Base-by-base conservation (phyloP, 805 yeast genomes). In the Kuraishia ogatae region DNA sequence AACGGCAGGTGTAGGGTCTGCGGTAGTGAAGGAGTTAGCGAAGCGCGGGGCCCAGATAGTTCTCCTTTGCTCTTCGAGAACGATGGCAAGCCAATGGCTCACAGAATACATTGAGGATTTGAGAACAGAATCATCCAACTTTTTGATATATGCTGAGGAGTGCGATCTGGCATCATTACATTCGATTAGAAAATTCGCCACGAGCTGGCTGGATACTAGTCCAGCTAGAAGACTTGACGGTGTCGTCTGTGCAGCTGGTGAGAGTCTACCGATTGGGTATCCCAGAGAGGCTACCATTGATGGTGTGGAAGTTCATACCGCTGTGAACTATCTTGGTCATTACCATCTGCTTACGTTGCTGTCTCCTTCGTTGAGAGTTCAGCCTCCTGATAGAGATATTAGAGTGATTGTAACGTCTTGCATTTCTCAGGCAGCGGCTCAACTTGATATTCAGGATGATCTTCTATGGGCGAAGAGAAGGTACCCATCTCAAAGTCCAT, bases 351-450 rank as follows among this genome's bases (percentile, higher is more conserved):
- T 94, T 55, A 87, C 89, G 2, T 71, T 94, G 28, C 66, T 94
- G 54, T 80, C 84, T n/a, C 98, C 98, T 0, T 80, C 94, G 10
- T 74, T 94, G 54, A 83, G 87, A 59, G 85, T 84, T 1, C 99
- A 94, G 71, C 96, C 97, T 2, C 89, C 97, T 0, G 98, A 92
- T 69, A 78, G 99, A 60, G 98, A 92, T 64, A 97, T 94, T 2
- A 75, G 97, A 50, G 81, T 94, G 4, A 66, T 94, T 2, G 60
- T 90, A n/a, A 80, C 92, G 0, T 79, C 90, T 1, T 94, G 99
- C 69, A 71, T 87, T 58, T 73, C 90, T 11, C 94, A 89, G 59
- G 81, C 89, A 1, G 64, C 88, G 69, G 97, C 89, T 1, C 77
- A 77, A 15, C 64, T 93, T 19, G 84, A 86, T 56, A 48, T 80